Base-by-base conservation (phyloP, 2,329 filamentous ascomycete genomes). In the Ophiostoma piceae region DNA sequence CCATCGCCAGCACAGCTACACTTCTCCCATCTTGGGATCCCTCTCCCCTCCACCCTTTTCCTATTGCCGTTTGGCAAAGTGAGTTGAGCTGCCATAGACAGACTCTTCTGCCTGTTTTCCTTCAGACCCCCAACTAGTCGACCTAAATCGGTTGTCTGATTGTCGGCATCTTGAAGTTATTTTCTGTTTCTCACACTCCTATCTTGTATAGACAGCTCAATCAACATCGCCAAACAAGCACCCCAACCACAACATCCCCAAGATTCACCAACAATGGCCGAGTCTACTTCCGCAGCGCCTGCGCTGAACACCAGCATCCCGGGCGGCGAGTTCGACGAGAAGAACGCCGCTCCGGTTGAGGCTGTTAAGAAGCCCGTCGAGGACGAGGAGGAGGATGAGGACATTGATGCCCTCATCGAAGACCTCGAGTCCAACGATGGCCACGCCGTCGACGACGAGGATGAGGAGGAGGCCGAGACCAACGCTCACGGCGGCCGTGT, bases 391-490 rank as follows among this genome's bases (percentile, higher is more conserved):
- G 90, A 93, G 29, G 90, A 92, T 76, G 90, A 92, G 81, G 90
- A 94, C 78, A 92, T 96, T 74, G 91, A 96, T 77, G 88, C 89
- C 76, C 84, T 96, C 76, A 96, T 96, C 74, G 90, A 93, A 79
- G 92, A 95, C 76, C 89, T 96, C 74, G 90, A 95, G 81, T 92
- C 89, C 60, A 84, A 92, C 75, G 92, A 95, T 79, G 91, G 89
- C 69, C 87, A 88, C 74, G 84, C 85, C 71, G 81, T 83, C 39
- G 83, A 89, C 35, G 87, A 90, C 69, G 82, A 84, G 22, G 87
- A 90, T 69, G 82, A 84, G n/a, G 87, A 84, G 67, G 81, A 84
- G 57, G 80, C 84, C 64, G 83, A 83, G 68, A 75, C 75, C 29
- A 79, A 79, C 73, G 73, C 74, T 12, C 72, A 81, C 80, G 86